These are phyloP conservation scores for Proliferodiscus dingleyae DNA, from an alignment of 2,329 filamentous ascomycete genomes.

Conservation along the genomic window DNA sequence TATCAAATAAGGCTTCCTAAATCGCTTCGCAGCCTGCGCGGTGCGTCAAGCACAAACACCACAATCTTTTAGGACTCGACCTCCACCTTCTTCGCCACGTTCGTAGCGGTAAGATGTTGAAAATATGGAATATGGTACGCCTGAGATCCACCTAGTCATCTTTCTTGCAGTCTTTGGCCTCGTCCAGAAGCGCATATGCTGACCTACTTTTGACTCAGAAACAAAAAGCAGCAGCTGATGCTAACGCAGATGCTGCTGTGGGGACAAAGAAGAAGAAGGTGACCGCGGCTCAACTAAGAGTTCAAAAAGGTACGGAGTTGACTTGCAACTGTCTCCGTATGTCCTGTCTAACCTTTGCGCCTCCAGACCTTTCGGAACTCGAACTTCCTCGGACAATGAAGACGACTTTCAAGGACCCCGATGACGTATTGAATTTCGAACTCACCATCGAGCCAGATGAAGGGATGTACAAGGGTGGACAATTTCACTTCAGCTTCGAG, in stretches of 20 bases:
- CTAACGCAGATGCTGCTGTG: slow-evolving; percentile 68
- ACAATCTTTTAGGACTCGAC: not conserved
- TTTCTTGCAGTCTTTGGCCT: not conserved
- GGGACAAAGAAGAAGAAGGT: slow-evolving; percentile 97
- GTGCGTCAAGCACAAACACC: too few species aligned
- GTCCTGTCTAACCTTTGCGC: slow-evolving; percentile 1
- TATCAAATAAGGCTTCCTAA: too few species aligned
- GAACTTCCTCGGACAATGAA: slow-evolving; percentile 75
- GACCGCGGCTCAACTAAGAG: slow-evolving; percentile 87
- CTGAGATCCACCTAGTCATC: not conserved
- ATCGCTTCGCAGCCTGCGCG: too few species aligned
- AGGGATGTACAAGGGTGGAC: slow-evolving; percentile 80
- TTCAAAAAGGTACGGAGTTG: slow-evolving; percentile 74
- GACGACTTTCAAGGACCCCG: slow-evolving; percentile 74
- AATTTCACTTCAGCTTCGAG: slow-evolving; percentile 84
- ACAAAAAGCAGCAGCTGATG: slow-evolving; percentile 94
- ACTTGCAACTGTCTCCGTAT: not conserved
- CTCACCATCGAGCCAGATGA: slow-evolving; percentile 82
- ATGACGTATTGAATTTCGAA: slow-evolving; percentile 81
- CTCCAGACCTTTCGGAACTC: slow-evolving; percentile 72
- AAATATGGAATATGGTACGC: slow-evolving; percentile 97
- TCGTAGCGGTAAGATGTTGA: slow-evolving; percentile 72
- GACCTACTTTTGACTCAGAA: slow-evolving; percentile 50
- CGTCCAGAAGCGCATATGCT: slow-evolving; percentile 7
- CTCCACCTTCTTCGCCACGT: not conserved